These are phyloP conservation scores for Corylus avellana DNA, from an alignment of 306 rosid genomes.

Conservation along the genomic window DNA sequence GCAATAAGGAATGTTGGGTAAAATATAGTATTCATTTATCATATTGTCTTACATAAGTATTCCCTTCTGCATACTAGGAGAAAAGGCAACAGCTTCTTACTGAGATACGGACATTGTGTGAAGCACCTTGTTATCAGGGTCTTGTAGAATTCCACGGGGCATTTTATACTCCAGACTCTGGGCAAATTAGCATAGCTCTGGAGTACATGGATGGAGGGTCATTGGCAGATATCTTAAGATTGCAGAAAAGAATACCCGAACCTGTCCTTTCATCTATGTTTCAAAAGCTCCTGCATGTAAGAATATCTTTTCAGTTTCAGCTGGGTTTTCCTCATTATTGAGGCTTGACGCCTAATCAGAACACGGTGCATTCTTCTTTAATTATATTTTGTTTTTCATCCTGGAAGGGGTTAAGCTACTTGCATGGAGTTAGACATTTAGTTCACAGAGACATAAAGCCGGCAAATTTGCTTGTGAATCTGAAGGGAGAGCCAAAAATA, in stretches of 20 bases:
- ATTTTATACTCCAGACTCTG: slow-evolving; percentile 94
- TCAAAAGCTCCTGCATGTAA: slow-evolving; percentile 82
- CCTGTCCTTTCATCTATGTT: slow-evolving; percentile 84
- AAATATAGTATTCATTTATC: not conserved
- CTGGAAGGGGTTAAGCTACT: slow-evolving; percentile 81
- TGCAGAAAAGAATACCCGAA: slow-evolving; percentile 71
- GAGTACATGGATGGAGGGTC: slow-evolving; percentile 99
- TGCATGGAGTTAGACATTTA: slow-evolving; percentile 88
- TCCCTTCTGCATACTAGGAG: slow-evolving; percentile 56
- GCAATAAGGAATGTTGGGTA: not conserved
- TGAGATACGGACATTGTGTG: slow-evolving; percentile 91
- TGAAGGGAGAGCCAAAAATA: slow-evolving; percentile 93
- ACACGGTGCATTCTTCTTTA: not conserved
- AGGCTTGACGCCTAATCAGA: slow-evolving; percentile 11
- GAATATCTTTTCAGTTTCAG: slow-evolving; percentile 21
- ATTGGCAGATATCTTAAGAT: slow-evolving; percentile 74
- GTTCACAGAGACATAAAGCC: slow-evolving; percentile 99
- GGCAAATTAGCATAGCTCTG: slow-evolving; percentile 96
- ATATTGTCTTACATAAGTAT: not conserved
- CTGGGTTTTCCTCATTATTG: slow-evolving; percentile 16
- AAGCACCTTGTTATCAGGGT: slow-evolving; percentile 91
- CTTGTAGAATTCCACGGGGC: slow-evolving; percentile 98
- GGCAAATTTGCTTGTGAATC: slow-evolving; percentile 89
- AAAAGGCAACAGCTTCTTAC: slow-evolving; percentile 97
- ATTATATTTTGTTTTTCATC: slow-evolving; percentile 25